Evolutionary conservation across 192 early-diverging fungal genomes (phyloP).

Genomic region (Ambispora gerdemannii): DNA sequence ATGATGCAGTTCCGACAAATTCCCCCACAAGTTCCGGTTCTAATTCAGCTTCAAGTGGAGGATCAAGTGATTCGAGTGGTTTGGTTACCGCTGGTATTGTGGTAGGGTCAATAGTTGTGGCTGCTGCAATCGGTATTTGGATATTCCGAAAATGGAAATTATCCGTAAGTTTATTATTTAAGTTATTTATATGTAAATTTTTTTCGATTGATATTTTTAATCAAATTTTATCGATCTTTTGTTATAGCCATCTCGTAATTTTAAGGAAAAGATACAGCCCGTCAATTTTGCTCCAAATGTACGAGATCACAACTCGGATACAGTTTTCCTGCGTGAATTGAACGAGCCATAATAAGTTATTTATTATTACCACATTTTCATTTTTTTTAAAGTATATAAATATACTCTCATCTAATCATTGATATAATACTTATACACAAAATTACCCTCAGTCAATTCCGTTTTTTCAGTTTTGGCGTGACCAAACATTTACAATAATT

Average conservation of each 20-base stretch:
- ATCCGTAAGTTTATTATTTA: conserved; percentile 33
- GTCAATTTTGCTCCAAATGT: conserved; percentile 38
- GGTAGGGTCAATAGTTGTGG: conserved; percentile 41
- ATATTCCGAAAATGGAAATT: conserved; percentile 55
- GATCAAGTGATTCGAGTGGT: conserved; percentile 14
- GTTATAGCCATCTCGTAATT: conserved; percentile 42
- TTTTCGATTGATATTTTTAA: not conserved
- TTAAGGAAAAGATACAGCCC: conserved; percentile 47
- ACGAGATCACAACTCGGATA: conserved; percentile 39
- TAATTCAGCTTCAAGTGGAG: not conserved
- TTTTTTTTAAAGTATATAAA: too few relatives aligned
- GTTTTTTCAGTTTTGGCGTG: too few relatives aligned
- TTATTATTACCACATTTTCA: too few relatives aligned
- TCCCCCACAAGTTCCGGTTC: not conserved
- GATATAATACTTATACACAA: too few relatives aligned
- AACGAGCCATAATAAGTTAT: conserved; percentile 35
- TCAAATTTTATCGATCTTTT: not conserved
- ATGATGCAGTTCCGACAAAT: not conserved
- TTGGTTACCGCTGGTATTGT: conserved; percentile 44
- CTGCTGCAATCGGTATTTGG: conserved; percentile 49
- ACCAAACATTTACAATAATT: too few relatives aligned
- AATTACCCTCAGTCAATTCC: too few relatives aligned
- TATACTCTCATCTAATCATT: too few relatives aligned
- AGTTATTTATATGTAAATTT: not conserved
- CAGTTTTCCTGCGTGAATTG: conserved; percentile 42